Evolutionary conservation across 2,329 filamentous ascomycete genomes (phyloP), one percentile per base, ranked within the genome.

Genomic region (Aurifilum marmelostoma): DNA sequence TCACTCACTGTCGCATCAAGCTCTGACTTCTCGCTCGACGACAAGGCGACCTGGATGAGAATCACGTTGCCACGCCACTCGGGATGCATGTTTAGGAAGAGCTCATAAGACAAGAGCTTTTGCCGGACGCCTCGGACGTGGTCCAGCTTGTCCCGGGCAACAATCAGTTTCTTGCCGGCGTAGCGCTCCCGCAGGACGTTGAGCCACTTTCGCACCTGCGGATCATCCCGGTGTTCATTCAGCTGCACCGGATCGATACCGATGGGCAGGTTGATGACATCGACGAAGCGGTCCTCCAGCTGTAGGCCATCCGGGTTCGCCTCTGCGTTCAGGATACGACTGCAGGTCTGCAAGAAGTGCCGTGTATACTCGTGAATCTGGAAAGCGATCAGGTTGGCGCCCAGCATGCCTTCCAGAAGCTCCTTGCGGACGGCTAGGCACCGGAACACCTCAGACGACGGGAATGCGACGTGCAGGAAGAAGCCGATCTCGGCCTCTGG

Each of bases 401-500:
- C 95, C 0, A 98, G 88, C 84, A 98, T 95, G 67, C 96, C 95
- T 74, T 97, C 91, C 1, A 98, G 86, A 12, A 98, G 86, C 79
- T 97, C 88, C 73, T 92, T 94, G 69, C 95, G 91, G 14, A 93
- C 90, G 2, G 95, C 92, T 29, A 98, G 82, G 78, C 95, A 98
- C 62, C 95, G 89, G 81, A 98, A 98, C 1, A 98, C 93, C 76
- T 98, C 95, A 0, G 95, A 97, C 0, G 95, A 97, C 0, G 95
- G 95, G 79, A 98, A 98, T 0, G 95, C 94, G 37, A 94, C 93
- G 77, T 98, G 95, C 21, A 98, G 83, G 82, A 97, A 98, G 83
- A 98, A 96, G 14, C 95, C 95, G 74, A 98, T 97, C 81, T 97
- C 92, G 21, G 95, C 95, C 73, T 97, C 93, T 0, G 95, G 94